Base-by-base conservation (phyloP, 345 rosid species). In the Noccaea caerulescens region DNA sequence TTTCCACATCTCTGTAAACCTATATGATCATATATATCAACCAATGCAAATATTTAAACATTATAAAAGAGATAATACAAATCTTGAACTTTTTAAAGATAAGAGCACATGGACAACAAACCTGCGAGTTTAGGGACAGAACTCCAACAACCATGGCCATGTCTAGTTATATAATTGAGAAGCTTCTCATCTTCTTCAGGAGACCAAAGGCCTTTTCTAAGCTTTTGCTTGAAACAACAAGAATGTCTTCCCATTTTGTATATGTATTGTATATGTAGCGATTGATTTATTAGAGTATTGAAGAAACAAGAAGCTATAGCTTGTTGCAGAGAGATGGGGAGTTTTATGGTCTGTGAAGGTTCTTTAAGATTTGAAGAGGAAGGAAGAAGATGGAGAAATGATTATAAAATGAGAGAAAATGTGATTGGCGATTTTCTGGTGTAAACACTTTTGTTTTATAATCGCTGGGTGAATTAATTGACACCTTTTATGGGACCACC, bases 161-260 rank as follows among this genome's bases (percentile, higher is more conserved):
- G 80, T 64, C 83, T 85, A 20, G 86, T 80, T 25, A 90, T 90
- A 73, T 86, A 79, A 81, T 82, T 82, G 57, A 88, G 85, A 66
- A 90, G 91, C 49, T 86, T 90, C 80, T 85, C 97, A 38, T 90
- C 93, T 86, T 90, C 97, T 72, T 90, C 93, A 5, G 93, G 96
- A 47, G 93, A 90, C 96, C 96, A 90, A 54, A 90, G 82, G n/a
- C 96, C 97, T 82, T 90, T 90, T 68, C 92, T 82, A 36, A 88
- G 78, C 80, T 86, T 88, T 85, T 86, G 92, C 77, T 84, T 85
- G 72, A 75, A 80, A 58, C 90, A 90, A 72, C 90, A 85, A 57
- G 90, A 82, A 72, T 88, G 90, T 67, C 86, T 84, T 61, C 90
- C 97, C 97, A 90, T 90, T 76, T 61, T 37, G 20, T 44, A 12